A percentile compares a stretch with the other conserved stretches of the same genome.
Conservation (phyloP, 495 filamentous ascomycete species). For the Extremus antarcticus region DNA sequence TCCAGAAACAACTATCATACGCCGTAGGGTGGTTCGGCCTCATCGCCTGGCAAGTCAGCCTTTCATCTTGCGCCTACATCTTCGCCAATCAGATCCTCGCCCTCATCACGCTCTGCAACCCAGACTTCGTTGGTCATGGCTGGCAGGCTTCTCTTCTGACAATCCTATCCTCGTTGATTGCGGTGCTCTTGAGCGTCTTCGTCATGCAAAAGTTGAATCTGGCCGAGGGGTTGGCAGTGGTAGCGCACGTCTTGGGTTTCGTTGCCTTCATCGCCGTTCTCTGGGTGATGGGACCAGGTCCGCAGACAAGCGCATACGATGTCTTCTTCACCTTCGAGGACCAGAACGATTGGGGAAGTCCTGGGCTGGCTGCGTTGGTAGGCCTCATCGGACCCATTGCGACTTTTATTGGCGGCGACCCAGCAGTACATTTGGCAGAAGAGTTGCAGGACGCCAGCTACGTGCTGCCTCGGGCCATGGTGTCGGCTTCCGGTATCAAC, state of each 20-base stretch:
- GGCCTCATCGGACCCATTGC: conserved; percentile 7
- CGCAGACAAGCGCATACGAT: conserved; percentile 13
- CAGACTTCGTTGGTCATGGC: conserved; percentile 28
- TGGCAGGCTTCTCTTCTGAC: conserved; percentile 34
- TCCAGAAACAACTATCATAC: conserved; percentile 4
- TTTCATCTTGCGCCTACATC: conserved; percentile 25
- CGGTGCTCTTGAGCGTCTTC: conserved; percentile 12
- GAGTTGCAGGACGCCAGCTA: conserved; percentile 35
- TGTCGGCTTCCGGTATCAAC: conserved; percentile 35
- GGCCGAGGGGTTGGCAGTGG: conserved; percentile 15
- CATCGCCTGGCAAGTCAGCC: conserved; percentile 9
- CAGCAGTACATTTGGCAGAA: conserved; percentile 25
- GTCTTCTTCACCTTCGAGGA: conserved; percentile 23
- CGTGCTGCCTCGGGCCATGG: conserved; percentile 36
- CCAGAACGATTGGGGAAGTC: conserved; percentile 24
- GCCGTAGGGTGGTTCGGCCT: conserved; percentile 4
- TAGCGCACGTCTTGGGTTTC: conserved; percentile 12
- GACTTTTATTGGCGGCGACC: neutral
- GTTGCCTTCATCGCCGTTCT: conserved; percentile 37
- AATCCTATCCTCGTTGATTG: conserved; percentile 6
- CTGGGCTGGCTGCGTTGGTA: conserved; percentile 13
- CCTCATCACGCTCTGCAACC: conserved; percentile 29
- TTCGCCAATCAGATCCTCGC: conserved; percentile 31
- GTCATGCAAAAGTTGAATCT: conserved; percentile 16
- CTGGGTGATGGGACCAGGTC: conserved; percentile 23